Conservation (phyloP, 805 yeast species). For the Hanseniaspora guilliermondii region DNA sequence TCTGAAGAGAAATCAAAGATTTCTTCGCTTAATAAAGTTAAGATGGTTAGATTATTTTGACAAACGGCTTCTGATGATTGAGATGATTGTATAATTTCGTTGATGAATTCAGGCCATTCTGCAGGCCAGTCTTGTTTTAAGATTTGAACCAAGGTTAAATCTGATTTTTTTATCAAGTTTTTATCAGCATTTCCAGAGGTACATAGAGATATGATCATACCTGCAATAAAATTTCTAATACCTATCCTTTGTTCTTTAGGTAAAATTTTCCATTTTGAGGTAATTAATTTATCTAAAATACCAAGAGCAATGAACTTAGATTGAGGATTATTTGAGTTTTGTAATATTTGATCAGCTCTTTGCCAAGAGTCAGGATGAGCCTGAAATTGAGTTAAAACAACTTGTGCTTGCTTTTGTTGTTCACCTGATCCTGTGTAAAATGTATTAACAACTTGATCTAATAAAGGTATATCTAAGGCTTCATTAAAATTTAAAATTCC, state of each 20-base stretch:
- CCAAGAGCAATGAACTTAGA: slow-evolving; percentile 86
- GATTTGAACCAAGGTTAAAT: slow-evolving; percentile 83
- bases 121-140: slow-evolving; percentile 98
- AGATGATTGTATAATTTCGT: slow-evolving; percentile 78
- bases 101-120: slow-evolving; percentile 94
- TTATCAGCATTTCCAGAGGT: slow-evolving; percentile 53
- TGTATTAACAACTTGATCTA: slow-evolving; percentile 75
- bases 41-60: slow-evolving; percentile 91
- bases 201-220: slow-evolving; percentile 85
- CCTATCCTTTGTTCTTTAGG: slow-evolving; percentile 85
- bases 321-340: slow-evolving; percentile 65
- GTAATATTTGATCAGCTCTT: slow-evolving; percentile 77
- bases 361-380: slow-evolving; percentile 95
- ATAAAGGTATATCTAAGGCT: slow-evolving; percentile 64
- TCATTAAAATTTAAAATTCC: slow-evolving; percentile 72
- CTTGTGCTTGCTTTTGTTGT: slow-evolving; percentile 57
- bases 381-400: slow-evolving; percentile 65
- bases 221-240: slow-evolving; percentile 83
- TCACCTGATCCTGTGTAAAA: slow-evolving; percentile 70
- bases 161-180: slow-evolving; percentile 82
- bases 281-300: slow-evolving; percentile 77
- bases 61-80: slow-evolving; percentile 83
- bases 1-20: slow-evolving; percentile 92
- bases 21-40: slow-evolving; percentile 83
- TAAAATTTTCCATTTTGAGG: slow-evolving; percentile 84